These are phyloP conservation scores for Dichotomopilus funicola DNA, from an alignment of 2,329 filamentous ascomycete genomes.

Conservation along the genomic window DNA sequence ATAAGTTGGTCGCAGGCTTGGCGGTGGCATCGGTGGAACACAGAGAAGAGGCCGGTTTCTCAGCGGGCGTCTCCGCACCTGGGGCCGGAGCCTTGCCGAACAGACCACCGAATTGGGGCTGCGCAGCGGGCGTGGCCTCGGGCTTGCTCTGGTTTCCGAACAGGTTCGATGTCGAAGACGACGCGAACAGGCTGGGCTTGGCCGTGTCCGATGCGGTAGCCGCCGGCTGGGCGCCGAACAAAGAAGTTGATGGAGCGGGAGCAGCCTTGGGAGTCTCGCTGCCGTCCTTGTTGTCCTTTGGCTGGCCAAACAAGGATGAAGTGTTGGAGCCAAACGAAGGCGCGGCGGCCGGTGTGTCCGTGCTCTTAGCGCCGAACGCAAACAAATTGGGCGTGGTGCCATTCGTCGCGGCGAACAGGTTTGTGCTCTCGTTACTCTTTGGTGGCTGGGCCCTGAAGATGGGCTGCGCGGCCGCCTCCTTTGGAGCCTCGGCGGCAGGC, in stretches of 20 bases:
- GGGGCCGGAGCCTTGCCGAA: constrained; percentile 17
- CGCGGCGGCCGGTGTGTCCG: constrained; percentile 11
- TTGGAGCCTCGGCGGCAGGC: constrained; percentile 8
- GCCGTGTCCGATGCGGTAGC: constrained; percentile 11
- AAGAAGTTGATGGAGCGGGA: constrained; percentile 15
- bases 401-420: constrained; percentile 12
- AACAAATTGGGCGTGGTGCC: constrained; percentile 10
- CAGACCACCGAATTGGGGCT: constrained; percentile 12
- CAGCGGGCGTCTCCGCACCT: constrained; percentile 5
- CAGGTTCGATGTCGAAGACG: constrained; percentile 26
- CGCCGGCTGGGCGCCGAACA: constrained; percentile 21
- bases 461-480: constrained; percentile 9
- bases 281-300: constrained; percentile 17
- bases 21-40: constrained; percentile 5
- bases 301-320: constrained; percentile 14
- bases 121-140: constrained; percentile 10
- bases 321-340: constrained; percentile 15
- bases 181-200: constrained; percentile 25
- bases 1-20: constrained; percentile 9
- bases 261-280: background rate
- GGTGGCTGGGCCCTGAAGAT: background rate
- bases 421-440: background rate
- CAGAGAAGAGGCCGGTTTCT: constrained; percentile 11
- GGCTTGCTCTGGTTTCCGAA: constrained; percentile 31
- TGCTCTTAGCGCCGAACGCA: constrained; percentile 12